A percentile compares a stretch with the other conserved stretches of the same genome.
Evolutionary conservation across 1,284 basidiomycete species (phyloP).

Genomic region (Pseudozyma tsukubaensis): DNA sequence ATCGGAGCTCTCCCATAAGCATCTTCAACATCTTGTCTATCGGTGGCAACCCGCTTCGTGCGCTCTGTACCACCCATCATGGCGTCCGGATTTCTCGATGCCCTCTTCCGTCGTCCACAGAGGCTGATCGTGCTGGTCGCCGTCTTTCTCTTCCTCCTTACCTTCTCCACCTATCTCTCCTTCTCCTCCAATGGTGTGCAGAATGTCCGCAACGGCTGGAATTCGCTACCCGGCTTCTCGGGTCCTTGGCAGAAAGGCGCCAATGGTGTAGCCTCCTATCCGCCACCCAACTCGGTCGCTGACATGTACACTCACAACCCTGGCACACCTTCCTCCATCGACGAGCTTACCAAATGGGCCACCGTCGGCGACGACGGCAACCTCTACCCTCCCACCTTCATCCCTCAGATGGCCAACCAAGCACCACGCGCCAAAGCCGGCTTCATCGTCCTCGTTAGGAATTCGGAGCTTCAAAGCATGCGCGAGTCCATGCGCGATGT

Average conservation of each 20-base stretch:
- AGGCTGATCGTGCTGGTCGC: constrained; percentile 54
- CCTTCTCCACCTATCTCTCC: constrained; percentile 57
- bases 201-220: constrained; percentile 36
- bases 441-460: constrained; percentile 68
- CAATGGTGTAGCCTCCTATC: constrained; percentile 16
- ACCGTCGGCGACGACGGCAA: constrained; percentile 62
- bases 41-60: neutral
- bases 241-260: constrained; percentile 29
- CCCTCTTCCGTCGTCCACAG: constrained; percentile 55
- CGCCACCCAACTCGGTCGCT: constrained; percentile 39
- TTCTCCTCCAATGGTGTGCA: constrained; percentile 47
- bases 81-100: constrained; percentile 52
- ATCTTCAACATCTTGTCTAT: too few species aligned
- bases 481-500: constrained; percentile 61
- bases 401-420: constrained; percentile 60
- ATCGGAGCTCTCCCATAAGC: neutral
- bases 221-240: constrained; percentile 28
- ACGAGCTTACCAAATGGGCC: constrained; percentile 60
- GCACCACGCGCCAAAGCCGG: constrained; percentile 67
- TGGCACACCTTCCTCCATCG: constrained; percentile 47
- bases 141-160: constrained; percentile 52
- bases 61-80: constrained; percentile 12
- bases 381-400: constrained; percentile 62
- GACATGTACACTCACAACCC: constrained; percentile 62
- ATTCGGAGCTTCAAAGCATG: constrained; percentile 65